A percentile compares a stretch with the other conserved stretches of the same genome.
Conservation (phyloP, 2,329 filamentous ascomycete species). For the Calonectria montana region DNA sequence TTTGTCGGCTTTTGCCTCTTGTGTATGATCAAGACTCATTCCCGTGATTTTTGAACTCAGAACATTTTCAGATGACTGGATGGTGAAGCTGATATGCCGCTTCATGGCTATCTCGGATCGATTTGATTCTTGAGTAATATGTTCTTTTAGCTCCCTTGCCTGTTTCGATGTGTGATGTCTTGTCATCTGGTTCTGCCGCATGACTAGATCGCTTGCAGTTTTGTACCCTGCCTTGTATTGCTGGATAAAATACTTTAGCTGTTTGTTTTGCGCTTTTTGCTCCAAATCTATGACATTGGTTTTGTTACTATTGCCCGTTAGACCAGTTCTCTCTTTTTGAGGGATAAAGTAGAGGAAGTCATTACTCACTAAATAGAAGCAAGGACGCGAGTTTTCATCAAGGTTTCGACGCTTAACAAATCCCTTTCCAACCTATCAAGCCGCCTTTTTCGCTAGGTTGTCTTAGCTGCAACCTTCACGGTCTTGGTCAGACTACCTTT, state of each 20-base stretch:
- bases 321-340: not conserved
- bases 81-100: not conserved
- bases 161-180: not conserved
- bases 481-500: conserved; percentile 9
- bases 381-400: conserved; percentile 19
- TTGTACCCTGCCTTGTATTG: not conserved
- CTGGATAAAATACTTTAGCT: not conserved
- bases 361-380: not conserved
- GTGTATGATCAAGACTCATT: not conserved
- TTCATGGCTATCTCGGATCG: not conserved
- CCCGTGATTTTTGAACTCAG: not conserved
- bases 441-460: conserved; percentile 33
- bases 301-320: not conserved
- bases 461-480: conserved; percentile 26
- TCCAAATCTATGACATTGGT: not conserved
- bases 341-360: not conserved
- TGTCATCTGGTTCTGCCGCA: not conserved
- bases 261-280: no score
- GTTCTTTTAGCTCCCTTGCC: not conserved
- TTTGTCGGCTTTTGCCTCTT: not conserved
- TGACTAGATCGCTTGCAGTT: not conserved
- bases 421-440: conserved; percentile 32
- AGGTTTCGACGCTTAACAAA: conserved; percentile 2
- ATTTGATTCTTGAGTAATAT: not conserved
- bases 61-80: not conserved